Percentiles rank a stretch among this genome's conserved stretches.
Evolutionary conservation across 139 green algal species (phyloP).

Genomic region (Chlorella sp.): DNA sequence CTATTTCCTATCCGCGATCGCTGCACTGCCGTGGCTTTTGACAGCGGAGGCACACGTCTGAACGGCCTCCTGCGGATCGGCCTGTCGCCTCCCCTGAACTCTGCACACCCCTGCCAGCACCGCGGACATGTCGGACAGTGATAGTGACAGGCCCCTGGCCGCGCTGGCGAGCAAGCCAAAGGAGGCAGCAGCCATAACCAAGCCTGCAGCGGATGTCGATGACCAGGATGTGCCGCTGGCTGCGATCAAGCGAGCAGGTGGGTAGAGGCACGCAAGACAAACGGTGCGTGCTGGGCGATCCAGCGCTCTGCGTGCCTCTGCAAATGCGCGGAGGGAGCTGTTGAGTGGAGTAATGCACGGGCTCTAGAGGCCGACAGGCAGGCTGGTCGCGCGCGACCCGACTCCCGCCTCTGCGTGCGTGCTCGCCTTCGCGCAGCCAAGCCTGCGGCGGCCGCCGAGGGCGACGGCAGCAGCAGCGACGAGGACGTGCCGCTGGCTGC

Average conservation of each 20-base stretch:
- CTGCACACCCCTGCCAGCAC: no score
- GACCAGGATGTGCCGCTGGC: not conserved
- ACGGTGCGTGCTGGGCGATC: not conserved
- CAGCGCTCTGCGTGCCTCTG: not conserved
- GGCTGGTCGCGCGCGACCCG: not conserved
- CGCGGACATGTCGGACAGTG: conserved; percentile 6
- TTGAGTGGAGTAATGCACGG: not conserved
- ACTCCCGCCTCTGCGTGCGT: not conserved
- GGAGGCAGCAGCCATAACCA: no score
- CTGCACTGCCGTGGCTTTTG: no score
- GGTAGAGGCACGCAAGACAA: no score
- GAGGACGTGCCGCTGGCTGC: not conserved
- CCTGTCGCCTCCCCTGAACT: no score
- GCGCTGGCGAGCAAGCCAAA: no score
- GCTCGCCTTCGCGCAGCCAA: not conserved
- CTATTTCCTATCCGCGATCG: no score
- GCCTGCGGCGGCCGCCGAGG: not conserved
- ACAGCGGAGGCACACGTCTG: no score
- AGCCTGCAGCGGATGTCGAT: no score
- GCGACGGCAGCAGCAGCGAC: conserved; percentile 1
- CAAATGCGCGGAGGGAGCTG: not conserved
- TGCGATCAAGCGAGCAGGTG: not conserved
- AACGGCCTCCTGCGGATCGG: no score
- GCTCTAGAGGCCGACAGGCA: not conserved
- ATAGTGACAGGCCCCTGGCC: not conserved